Conservation (phyloP, 768 basidiomycete genomes). For the Leccinum variicolor region DNA sequence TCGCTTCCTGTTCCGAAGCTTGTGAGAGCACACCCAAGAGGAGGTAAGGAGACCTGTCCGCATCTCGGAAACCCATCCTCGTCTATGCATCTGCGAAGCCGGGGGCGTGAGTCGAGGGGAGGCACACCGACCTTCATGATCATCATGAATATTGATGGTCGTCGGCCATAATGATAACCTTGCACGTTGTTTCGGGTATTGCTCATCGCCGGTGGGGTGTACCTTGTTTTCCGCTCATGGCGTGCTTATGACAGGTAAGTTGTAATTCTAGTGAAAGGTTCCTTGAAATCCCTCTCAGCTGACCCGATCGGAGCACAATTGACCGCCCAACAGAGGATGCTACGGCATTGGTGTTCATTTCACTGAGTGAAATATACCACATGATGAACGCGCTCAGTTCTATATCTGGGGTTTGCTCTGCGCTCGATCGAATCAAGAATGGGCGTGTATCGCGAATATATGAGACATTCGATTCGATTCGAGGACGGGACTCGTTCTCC, state of each 20-base stretch:
- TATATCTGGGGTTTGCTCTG: not conserved
- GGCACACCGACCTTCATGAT: not conserved
- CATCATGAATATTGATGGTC: not conserved
- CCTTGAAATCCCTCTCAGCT: not conserved
- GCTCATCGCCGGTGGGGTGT: not conserved
- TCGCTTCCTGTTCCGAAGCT: no score
- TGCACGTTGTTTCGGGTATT: not conserved
- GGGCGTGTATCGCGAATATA: not conserved
- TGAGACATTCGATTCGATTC: not conserved
- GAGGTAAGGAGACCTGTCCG: no score
- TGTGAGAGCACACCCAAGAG: no score
- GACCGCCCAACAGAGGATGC: not conserved
- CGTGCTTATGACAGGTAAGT: not conserved
- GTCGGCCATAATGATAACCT: not conserved
- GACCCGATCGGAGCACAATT: not conserved
- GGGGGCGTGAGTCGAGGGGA: no score
- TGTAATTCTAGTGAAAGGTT: not conserved
- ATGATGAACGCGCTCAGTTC: not conserved
- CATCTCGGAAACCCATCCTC: no score
- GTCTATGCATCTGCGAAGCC: no score
- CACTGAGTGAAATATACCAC: not conserved
- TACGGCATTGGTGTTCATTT: not conserved
- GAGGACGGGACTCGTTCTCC: not conserved
- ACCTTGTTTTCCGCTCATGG: not conserved
- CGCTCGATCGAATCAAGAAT: not conserved